These are phyloP conservation scores for Malus hybrid DNA, from an alignment of 331 rosid genomes.

Conservation along the genomic window DNA sequence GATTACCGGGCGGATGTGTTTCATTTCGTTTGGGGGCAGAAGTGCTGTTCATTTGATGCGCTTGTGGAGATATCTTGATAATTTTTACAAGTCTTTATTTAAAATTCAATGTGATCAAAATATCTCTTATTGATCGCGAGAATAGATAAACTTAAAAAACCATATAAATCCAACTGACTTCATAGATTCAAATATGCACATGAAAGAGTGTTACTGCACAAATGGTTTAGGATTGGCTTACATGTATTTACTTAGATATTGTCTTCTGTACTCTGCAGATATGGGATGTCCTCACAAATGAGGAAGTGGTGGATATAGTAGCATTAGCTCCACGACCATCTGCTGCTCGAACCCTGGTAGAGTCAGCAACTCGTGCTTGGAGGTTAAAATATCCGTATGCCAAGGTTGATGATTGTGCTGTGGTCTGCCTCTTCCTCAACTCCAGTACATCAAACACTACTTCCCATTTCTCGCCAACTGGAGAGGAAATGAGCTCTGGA, in stretches of 20 bases:
- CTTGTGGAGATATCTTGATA: not conserved
- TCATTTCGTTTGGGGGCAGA: not conserved
- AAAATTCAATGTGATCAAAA: not conserved
- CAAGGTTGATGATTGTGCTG: constrained; percentile 70
- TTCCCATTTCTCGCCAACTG: constrained; percentile 1
- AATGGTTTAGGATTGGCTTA: not conserved
- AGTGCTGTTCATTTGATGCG: not conserved
- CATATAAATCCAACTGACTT: not conserved
- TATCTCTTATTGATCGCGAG: not conserved
- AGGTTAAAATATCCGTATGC: constrained; percentile 29
- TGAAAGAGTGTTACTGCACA: not conserved
- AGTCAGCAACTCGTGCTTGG: constrained; percentile 53
- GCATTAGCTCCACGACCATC: constrained; percentile 40
- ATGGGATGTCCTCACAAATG: constrained; percentile 80
- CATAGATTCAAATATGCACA: not conserved
- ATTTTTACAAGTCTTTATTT: not conserved
- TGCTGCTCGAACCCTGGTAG: constrained; percentile 52
- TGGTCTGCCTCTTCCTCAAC: constrained; percentile 64
- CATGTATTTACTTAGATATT: not conserved
- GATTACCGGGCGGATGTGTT: not conserved
- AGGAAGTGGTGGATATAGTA: constrained; percentile 55
- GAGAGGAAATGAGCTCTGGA: not conserved
- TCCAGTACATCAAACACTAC: constrained; percentile 16
- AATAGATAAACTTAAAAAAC: not conserved
- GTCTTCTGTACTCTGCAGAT: constrained; percentile 37